Evolutionary conservation across 2,329 filamentous ascomycete genomes (phyloP), one percentile per base, ranked within the genome.

Genomic region (Colletotrichum sp.): DNA sequence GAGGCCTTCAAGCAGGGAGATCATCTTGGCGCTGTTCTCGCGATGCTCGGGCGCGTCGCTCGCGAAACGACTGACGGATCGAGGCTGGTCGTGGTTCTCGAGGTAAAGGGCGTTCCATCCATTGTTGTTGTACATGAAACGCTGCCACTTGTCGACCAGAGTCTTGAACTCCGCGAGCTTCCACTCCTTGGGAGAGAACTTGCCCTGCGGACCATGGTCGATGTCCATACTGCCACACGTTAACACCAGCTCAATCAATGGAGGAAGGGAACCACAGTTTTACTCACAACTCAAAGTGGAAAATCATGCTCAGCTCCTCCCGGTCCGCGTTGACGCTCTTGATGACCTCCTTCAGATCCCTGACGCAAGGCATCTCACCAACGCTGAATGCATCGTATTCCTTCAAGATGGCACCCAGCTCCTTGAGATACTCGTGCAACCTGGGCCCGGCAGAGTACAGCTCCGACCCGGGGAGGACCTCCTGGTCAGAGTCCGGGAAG

Each of bases 291-390:
- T 94, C 93, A 80, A 95, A 95, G 79, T 94, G 91, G 83, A 95
- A 94, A 44, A 94, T 92, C 92, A 94, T 94, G 81, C 90, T 92
- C 60, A 94, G 83, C 80, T 94, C 92, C 36, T 88, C 87, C 19
- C 90, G 87, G 67, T 90, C 88, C 27, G 87, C 88, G 4, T 87
- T 87, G 4, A 94, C 92, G 8, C 84, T 85, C 74, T 85, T 84
- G 74, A 89, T 87, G 36, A 88, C 74, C 78, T 87, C 83, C 13
- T 82, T 78, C 55, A 85, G 83, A 64, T 87, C 85, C n/a, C 84
- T 80, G 19, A 87, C 84, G 70, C 85, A 86, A 5, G 88, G 87
- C 84, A 89, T 88, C 82, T 90, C 88, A 13, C 88, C 88, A 3
- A 90, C 88, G 70, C 86, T 88, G 78, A 90, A 87, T n/a, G 87